Evolutionary conservation across 1,284 basidiomycete species (phyloP).

Genomic region (Neonothopanus nambi): DNA sequence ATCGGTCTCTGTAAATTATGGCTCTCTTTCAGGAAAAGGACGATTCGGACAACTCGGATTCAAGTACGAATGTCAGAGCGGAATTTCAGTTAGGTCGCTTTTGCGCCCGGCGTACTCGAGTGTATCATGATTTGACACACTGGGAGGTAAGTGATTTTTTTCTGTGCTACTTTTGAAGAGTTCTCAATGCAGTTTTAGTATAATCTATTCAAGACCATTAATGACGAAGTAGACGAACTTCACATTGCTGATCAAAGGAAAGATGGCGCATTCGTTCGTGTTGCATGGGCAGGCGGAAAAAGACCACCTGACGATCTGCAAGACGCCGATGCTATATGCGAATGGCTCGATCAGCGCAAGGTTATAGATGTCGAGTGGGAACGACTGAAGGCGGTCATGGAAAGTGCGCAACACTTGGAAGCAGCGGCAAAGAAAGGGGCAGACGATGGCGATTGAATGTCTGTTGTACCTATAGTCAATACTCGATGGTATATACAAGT

Average conservation of each 20-base stretch:
- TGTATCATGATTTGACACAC: slow-evolving; percentile 77
- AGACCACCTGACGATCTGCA: slow-evolving; percentile 61
- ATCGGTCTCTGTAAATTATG: background rate
- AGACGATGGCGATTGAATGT: slow-evolving; percentile 31
- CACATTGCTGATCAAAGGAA: slow-evolving; percentile 34
- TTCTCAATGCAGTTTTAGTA: slow-evolving; percentile 38
- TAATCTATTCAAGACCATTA: slow-evolving; percentile 55
- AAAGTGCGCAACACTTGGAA: slow-evolving; percentile 67
- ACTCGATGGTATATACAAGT: too few relatives aligned
- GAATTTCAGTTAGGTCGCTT: slow-evolving; percentile 70
- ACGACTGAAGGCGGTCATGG: slow-evolving; percentile 69
- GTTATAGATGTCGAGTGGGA: slow-evolving; percentile 70
- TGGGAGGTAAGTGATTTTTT: slow-evolving; percentile 69
- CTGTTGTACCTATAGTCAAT: background rate
- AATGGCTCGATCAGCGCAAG: slow-evolving; percentile 77
- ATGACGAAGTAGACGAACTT: slow-evolving; percentile 55
- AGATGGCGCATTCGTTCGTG: slow-evolving; percentile 47
- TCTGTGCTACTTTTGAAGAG: background rate
- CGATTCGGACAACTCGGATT: slow-evolving; percentile 32
- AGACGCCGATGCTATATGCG: slow-evolving; percentile 75
- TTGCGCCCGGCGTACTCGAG: slow-evolving; percentile 66
- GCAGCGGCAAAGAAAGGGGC: slow-evolving; percentile 43
- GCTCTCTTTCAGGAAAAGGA: slow-evolving; percentile 9
- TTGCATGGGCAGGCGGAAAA: slow-evolving; percentile 53
- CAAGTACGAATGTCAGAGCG: slow-evolving; percentile 22